Conservation (phyloP, 202 grass and related monocot genomes). For the Zizania palustris region DNA sequence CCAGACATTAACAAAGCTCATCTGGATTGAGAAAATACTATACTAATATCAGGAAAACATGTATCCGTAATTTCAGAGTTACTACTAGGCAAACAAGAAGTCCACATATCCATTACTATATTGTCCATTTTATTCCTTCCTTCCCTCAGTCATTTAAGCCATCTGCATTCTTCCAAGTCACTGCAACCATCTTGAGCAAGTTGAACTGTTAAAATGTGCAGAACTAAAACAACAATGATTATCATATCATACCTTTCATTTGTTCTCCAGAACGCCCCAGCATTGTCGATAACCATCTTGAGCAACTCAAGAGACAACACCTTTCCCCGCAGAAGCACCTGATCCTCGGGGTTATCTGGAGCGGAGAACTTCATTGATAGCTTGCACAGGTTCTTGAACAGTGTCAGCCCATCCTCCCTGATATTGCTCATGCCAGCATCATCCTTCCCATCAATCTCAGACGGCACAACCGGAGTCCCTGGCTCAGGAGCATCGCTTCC, state of each 20-base stretch:
- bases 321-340: slow-evolving; percentile 82
- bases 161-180: slow-evolving; percentile 31
- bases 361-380: slow-evolving; percentile 90
- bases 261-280: slow-evolving; percentile 71
- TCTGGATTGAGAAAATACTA: neutral
- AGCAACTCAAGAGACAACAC: slow-evolving; percentile 87
- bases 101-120: slow-evolving; percentile 17
- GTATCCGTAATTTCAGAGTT: slow-evolving; percentile 2
- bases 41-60: slow-evolving; percentile 1
- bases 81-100: slow-evolving; percentile 26
- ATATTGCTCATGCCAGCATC: slow-evolving; percentile 55
- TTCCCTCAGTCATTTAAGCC: slow-evolving; percentile 30
- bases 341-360: slow-evolving; percentile 83
- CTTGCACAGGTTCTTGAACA: slow-evolving; percentile 93
- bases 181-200: neutral
- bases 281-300: slow-evolving; percentile 87
- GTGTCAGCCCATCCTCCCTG: slow-evolving; percentile 70
- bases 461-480: slow-evolving; percentile 14
- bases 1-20: neutral
- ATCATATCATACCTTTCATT: slow-evolving; percentile 72
- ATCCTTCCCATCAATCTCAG: slow-evolving; percentile 38
- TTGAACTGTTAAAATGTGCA: slow-evolving; percentile 24
- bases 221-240: slow-evolving; percentile 28
- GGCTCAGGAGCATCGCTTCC: slow-evolving; percentile 54
- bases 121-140: slow-evolving; percentile 9